Conservation (phyloP, 352 stramenopile species). For the Globisporangium takayamanum region DNA sequence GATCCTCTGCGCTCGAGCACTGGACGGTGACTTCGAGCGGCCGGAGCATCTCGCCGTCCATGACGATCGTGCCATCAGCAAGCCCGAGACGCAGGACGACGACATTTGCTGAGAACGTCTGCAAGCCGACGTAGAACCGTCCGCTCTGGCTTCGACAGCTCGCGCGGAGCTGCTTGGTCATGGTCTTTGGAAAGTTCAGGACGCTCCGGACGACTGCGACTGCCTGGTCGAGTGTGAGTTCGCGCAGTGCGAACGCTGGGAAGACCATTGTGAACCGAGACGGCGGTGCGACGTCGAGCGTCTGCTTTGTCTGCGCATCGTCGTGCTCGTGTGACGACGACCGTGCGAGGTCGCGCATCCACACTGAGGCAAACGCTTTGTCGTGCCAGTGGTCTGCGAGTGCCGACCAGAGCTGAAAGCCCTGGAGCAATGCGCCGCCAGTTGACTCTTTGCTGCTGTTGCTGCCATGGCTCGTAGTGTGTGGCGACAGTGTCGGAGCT, state of each 20-base stretch:
- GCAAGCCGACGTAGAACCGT: conserved; percentile 46
- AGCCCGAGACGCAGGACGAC: conserved; percentile 33
- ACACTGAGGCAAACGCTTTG: conserved; percentile 24
- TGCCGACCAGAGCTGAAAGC: conserved; percentile 34
- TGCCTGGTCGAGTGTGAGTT: conserved; percentile 24
- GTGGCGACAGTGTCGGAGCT: background rate
- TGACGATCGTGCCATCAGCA: conserved; percentile 9
- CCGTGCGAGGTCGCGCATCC: conserved; percentile 8
- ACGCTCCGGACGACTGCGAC: conserved; percentile 24
- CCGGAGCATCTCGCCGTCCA: conserved; percentile 16
- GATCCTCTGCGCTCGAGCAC: conserved; percentile 45
- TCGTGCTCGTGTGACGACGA: background rate
- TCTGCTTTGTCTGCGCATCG: background rate
- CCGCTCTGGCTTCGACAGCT: conserved; percentile 33
- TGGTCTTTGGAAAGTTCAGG: conserved; percentile 17
- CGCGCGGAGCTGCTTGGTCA: conserved; percentile 20
- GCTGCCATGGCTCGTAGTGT: background rate
- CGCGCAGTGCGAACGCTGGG: conserved; percentile 10
- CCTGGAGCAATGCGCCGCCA: conserved; percentile 13
- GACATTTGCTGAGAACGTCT: conserved; percentile 34
- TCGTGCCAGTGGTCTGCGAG: conserved; percentile 25
- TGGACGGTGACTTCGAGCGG: conserved; percentile 43
- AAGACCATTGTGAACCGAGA: conserved; percentile 16
- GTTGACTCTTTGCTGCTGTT: background rate
- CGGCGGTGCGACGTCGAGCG: conserved; percentile 5